Evolutionary conservation across 2,329 filamentous ascomycete genomes (phyloP), one percentile per base, ranked within the genome.

Genomic region (Colletotrichum brevisporum): DNA sequence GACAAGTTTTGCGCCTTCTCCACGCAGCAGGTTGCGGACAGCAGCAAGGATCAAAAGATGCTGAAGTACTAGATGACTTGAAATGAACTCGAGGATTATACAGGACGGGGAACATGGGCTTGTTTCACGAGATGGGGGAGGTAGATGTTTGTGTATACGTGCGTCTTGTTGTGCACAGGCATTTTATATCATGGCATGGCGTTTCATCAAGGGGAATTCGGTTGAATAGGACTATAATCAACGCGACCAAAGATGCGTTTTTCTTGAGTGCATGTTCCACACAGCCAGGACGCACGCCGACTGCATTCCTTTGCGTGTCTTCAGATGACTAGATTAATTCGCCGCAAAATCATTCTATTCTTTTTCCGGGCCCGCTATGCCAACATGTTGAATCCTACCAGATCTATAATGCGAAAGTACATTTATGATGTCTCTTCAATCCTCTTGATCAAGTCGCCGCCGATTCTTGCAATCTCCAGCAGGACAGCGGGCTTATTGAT

Each of bases 1-100:
- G 96, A 99, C 81, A 90, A 90, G 76, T 97, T 89, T 83, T 99
- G 96, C 79, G 91, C 94, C 27, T 97, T 97, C 80, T 93, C 93
- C 53, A 95, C 91, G 70, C 88, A 91, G 76, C 87, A 89, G 72
- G 81, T 85, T 47, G 82, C 83, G 53, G 84, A 84, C 59, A 63
- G 52, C 47, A 86, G 83, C 68, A 84, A 82, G 72, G 83, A 84
- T 53, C 75, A 82, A 76, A 78, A 85, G 77, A 66, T 72, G 43
- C 57, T 72, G 27, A 47, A 71, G 47, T 64, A 71, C 26, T 71
- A 70, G 48, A 59, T 55, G 64, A 57, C 51, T 47, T 43, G 41
- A 48, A 39, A 69, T 48, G 45, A 60, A 61, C 36, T 54, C 18
- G 39, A 39, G 21, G 52, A 26, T 36, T 48, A 21, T 39, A 26